Percentiles rank a stretch among this genome's conserved stretches.
Evolutionary conservation across 2,329 filamentous ascomycete species (phyloP).

Genomic region (Exophiala spinifera): DNA sequence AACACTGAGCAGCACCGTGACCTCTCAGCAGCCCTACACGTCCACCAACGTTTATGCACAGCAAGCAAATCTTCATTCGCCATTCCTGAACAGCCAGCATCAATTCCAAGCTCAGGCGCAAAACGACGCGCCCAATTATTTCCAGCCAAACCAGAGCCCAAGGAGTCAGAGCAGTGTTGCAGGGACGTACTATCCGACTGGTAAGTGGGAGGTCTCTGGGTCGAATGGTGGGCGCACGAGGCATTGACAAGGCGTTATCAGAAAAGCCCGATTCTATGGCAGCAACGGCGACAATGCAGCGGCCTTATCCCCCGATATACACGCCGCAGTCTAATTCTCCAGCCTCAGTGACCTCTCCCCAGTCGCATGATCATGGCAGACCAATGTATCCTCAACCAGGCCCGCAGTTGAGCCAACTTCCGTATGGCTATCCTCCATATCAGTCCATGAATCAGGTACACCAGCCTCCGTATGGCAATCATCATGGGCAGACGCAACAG

Average conservation of each 20-base stretch:
- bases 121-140: constrained; percentile 67
- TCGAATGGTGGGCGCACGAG: background rate
- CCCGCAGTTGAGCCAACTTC: constrained; percentile 74
- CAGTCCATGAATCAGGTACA: constrained; percentile 52
- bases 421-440: constrained; percentile 71
- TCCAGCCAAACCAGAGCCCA: constrained; percentile 73
- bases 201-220: constrained; percentile 51
- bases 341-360: constrained; percentile 85
- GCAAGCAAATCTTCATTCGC: constrained; percentile 42
- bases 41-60: constrained; percentile 24
- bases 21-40: constrained; percentile 24
- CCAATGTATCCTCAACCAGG: constrained; percentile 78
- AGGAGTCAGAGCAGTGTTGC: constrained; percentile 80
- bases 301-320: constrained; percentile 79
- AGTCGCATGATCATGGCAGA: constrained; percentile 78
- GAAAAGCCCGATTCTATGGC: constrained; percentile 71
- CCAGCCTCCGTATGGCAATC: constrained; percentile 56
- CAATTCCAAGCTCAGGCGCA: constrained; percentile 45
- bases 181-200: constrained; percentile 81
- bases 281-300: constrained; percentile 61
- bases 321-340: constrained; percentile 94
- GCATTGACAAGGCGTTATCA: constrained; percentile 55
- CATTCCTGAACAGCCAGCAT: constrained; percentile 58
- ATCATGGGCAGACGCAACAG: constrained; percentile 53
- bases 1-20: constrained; percentile 21